Percentiles rank a stretch among this genome's conserved stretches.
These are phyloP conservation scores for Avena atlantica DNA, from an alignment of 176 grass and related monocot genomes.

Conservation along the genomic window DNA sequence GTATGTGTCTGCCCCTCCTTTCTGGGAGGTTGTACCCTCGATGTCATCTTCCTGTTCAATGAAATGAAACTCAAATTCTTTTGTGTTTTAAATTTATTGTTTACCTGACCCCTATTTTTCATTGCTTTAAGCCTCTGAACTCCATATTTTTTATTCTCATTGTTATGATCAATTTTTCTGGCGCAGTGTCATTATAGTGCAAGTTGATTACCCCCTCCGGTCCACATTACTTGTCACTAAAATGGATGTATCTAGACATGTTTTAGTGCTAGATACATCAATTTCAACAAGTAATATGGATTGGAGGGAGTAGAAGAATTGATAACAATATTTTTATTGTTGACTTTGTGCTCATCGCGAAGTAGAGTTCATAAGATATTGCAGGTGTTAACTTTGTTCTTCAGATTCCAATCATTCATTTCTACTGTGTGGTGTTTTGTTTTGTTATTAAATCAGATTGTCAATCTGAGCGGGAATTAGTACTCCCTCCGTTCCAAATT, in stretches of 20 bases:
- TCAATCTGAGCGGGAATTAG: not conserved
- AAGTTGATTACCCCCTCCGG: not conserved
- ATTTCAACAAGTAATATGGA: no score
- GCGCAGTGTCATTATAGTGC: not conserved
- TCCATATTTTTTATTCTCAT: not conserved
- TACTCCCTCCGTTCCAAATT: no score
- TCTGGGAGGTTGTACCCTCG: no score
- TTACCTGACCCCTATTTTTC: not conserved
- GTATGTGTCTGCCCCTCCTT: no score
- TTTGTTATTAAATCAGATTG: slow-evolving; percentile 16
- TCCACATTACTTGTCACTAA: no score
- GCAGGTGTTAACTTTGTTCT: not conserved
- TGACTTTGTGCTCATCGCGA: not conserved
- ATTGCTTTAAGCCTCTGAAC: slow-evolving; percentile 12
- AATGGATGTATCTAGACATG: no score
- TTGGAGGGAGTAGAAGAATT: not conserved
- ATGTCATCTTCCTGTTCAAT: no score
- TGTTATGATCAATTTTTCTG: not conserved
- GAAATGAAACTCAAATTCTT: no score
- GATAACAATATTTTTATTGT: not conserved
- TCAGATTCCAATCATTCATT: slow-evolving; percentile 22
- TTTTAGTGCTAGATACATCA: no score
- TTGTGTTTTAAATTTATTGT: not conserved
- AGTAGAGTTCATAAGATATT: slow-evolving; percentile 14
- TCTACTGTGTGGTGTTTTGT: slow-evolving; percentile 15